Percentiles rank a stretch among this genome's conserved stretches.
Conservation (phyloP, 139 green algal species). For the Trebouxia sp. region DNA sequence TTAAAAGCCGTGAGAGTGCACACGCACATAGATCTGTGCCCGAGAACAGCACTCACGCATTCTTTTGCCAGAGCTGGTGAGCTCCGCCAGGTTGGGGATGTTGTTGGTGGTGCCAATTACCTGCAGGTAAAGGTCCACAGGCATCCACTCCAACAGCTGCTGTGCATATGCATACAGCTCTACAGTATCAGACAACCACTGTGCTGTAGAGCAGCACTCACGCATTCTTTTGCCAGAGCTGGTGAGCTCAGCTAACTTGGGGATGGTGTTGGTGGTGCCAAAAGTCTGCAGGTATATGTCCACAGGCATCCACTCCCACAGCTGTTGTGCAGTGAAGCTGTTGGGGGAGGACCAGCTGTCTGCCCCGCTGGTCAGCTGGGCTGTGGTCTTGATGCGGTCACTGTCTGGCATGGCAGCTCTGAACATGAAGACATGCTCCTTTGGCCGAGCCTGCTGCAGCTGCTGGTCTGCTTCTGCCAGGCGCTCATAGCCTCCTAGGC, state of each 20-base stretch:
- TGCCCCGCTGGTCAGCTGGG: not conserved
- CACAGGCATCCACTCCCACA: conserved; percentile 22
- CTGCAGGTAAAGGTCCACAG: conserved; percentile 10
- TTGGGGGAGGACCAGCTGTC: conserved; percentile 3
- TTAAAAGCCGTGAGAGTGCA: too few species aligned
- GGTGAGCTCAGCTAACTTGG: not conserved
- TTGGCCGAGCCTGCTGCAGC: not conserved
- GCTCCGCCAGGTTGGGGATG: not conserved
- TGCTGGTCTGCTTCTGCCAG: not conserved
- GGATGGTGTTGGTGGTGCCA: not conserved
- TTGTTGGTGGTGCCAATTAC: not conserved
- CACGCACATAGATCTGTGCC: too few species aligned
- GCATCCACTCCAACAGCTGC: conserved; percentile 20
- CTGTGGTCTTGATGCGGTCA: not conserved
- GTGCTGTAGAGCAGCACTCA: too few species aligned
- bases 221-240: conserved; percentile 12
- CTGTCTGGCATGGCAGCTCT: conserved; percentile 12
- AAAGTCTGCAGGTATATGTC: conserved; percentile 12
- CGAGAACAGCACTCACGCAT: too few species aligned
- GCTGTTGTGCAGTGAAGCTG: conserved; percentile 9
- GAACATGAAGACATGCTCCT: conserved; percentile 15
- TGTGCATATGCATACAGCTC: too few species aligned
- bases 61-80: conserved; percentile 12
- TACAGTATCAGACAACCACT: too few species aligned
- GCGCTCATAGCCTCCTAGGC: not conserved